Conservation (phyloP, 2,329 filamentous ascomycete genomes). For the Exophiala spinifera region DNA sequence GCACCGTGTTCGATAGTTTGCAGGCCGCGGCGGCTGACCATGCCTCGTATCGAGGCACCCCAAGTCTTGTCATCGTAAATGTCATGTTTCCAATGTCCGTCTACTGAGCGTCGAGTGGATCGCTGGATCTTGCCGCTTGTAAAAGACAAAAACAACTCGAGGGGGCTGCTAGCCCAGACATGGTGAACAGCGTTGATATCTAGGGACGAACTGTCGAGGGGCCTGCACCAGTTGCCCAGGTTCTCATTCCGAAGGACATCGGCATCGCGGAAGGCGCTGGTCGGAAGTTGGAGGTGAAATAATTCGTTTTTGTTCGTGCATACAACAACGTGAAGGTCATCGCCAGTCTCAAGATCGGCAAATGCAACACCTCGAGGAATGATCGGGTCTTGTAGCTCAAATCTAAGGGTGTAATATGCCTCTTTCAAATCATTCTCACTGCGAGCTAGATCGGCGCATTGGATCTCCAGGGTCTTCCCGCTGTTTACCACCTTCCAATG, state of each 20-base stretch:
- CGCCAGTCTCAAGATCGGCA: slow-evolving; percentile 72
- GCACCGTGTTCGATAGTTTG: slow-evolving; percentile 43
- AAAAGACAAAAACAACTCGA: slow-evolving; percentile 72
- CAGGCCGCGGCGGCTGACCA: slow-evolving; percentile 45
- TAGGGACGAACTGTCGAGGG: slow-evolving; percentile 64
- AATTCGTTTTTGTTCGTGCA: slow-evolving; percentile 76
- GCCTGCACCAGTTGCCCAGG: slow-evolving; percentile 70
- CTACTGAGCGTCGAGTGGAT: slow-evolving; percentile 60
- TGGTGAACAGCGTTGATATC: slow-evolving; percentile 71
- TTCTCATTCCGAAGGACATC: slow-evolving; percentile 66
- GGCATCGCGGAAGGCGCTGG: slow-evolving; percentile 72
- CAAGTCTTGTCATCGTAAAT: slow-evolving; percentile 49
- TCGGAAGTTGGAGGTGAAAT: slow-evolving; percentile 77
- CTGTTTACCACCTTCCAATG: slow-evolving; percentile 87
- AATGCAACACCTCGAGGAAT: slow-evolving; percentile 76
- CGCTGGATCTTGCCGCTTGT: slow-evolving; percentile 55
- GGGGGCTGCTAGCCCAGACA: slow-evolving; percentile 68
- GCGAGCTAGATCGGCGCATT: slow-evolving; percentile 76
- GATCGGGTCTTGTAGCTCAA: slow-evolving; percentile 72
- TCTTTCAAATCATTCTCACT: slow-evolving; percentile 60
- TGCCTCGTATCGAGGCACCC: slow-evolving; percentile 47
- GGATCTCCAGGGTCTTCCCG: slow-evolving; percentile 75
- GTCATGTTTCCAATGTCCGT: slow-evolving; percentile 48
- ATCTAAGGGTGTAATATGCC: slow-evolving; percentile 70
- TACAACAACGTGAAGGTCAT: slow-evolving; percentile 74